phyloP scores from a whole-genome alignment of 1,284 basidiomycete species.

The Apiotrichum mycotoxinovorans region DNA sequence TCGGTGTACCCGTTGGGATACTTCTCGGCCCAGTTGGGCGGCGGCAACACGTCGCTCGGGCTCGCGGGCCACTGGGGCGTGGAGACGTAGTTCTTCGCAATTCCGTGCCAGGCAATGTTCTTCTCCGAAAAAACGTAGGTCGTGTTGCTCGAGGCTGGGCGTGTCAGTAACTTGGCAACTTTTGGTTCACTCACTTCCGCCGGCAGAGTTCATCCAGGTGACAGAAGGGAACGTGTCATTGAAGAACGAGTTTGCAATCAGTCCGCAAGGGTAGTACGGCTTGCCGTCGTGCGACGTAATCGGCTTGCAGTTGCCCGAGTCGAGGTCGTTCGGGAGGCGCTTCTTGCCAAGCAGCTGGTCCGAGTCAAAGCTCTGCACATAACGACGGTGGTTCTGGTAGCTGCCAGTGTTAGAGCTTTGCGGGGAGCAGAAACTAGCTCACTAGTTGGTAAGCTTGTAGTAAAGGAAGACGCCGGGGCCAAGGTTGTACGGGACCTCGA shows the following conservation, averaged over 20 bases:
- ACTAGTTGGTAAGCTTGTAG: slow-evolving; percentile 91
- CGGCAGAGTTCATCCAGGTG: slow-evolving; percentile 56
- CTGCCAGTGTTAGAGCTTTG: slow-evolving; percentile 6
- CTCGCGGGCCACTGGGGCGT: slow-evolving; percentile 53
- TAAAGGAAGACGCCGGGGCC: slow-evolving; percentile 80
- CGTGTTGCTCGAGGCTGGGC: slow-evolving; percentile 51
- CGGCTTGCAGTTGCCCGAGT: slow-evolving; percentile 84
- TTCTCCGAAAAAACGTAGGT: slow-evolving; percentile 73
- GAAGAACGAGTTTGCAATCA: slow-evolving; percentile 98
- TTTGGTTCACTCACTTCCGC: slow-evolving; percentile 27
- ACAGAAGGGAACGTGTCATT: slow-evolving; percentile 83
- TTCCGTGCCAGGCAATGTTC: slow-evolving; percentile 92
- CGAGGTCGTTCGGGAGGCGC: slow-evolving; percentile 53
- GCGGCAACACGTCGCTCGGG: slow-evolving; percentile 69
- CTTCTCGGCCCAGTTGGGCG: slow-evolving; percentile 78
- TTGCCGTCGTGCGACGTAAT: slow-evolving; percentile 59
- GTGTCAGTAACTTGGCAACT: slow-evolving; percentile 14
- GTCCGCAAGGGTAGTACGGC: slow-evolving; percentile 86
- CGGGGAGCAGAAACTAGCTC: no score
- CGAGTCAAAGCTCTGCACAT: slow-evolving; percentile 85
- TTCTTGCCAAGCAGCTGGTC: slow-evolving; percentile 77
- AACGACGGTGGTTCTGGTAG: slow-evolving; percentile 97
- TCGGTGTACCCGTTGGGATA: slow-evolving; percentile 74
- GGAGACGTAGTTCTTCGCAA: slow-evolving; percentile 79
- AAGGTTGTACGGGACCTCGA: slow-evolving; percentile 76